Base-by-base conservation (phyloP, 768 basidiomycete species). In the Macrolepiota dolichaula region DNA sequence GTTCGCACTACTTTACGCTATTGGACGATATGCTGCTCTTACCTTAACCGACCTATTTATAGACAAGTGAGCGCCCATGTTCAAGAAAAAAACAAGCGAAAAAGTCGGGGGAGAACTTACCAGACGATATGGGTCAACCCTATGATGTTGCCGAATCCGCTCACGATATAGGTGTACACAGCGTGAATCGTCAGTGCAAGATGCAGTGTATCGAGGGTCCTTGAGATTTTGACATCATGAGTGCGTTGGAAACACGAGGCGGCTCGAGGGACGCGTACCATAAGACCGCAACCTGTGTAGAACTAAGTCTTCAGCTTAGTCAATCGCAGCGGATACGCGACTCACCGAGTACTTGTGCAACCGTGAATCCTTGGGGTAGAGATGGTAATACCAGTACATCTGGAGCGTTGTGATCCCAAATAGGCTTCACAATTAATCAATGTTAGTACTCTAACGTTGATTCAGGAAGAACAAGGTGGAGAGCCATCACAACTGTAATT, bases 341-440 rank as follows among this genome's bases (percentile, higher is more conserved):
- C 59, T 61, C 46, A 79, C 78, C n/a, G 76, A 67, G 55, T 52
- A 66, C 63, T 74, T 77, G 65, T 81, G 74, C 24, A 77, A 59
- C 7, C 57, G 51, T 2, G 73, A 70, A 63, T 80, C 79, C 15
- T 69, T 68, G 17, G 68, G 66, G 65, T 71, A 80, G 13, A 72
- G 66, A 51, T 77, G 75, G 56, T 75, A 80, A 63, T 79, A 80
- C 68, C 70, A 71, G 60, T 75, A 77, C 12, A 71, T 64, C 55
- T 79, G 78, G 4, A 77, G 67, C 7, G 72, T 72, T 1, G 73
- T 79, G 54, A 77, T 69, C 19, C 79, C 79, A 42, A 72, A 79
- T 12, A 79, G 61, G 42, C 78, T 79, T 46, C 19, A 12, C 44
- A 12, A 25, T 24, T 27, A 40, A 22, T 32, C n/a, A 47, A 51